Conservation (phyloP, 2,329 filamentous ascomycete species). For the Biscogniauxia mediterranea region DNA sequence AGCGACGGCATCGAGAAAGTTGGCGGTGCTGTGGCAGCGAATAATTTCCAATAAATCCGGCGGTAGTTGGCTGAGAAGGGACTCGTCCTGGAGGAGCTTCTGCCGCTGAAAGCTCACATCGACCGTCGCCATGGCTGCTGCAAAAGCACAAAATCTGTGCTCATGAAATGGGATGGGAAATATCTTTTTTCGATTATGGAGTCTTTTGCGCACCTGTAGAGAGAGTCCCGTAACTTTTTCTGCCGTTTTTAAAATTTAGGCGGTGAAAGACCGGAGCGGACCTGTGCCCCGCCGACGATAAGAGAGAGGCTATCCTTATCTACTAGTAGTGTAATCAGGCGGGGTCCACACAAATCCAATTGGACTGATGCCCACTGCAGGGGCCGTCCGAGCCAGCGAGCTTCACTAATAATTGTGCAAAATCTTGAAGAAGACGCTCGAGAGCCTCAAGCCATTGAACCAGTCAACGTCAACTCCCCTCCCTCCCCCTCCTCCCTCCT, state of each 20-base stretch:
- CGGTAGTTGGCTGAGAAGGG: slow-evolving; percentile 60
- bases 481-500: slow-evolving; percentile 10
- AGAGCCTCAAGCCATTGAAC: slow-evolving; percentile 18
- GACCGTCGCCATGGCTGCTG: slow-evolving; percentile 50
- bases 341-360: slow-evolving; percentile 8
- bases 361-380: slow-evolving; percentile 2
- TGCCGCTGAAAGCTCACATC: slow-evolving; percentile 54
- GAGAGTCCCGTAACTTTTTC: slow-evolving; percentile 22
- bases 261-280: slow-evolving; percentile 25
- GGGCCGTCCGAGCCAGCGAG: slow-evolving; percentile 11
- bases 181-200: slow-evolving; percentile 14
- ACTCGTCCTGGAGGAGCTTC: slow-evolving; percentile 55
- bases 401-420: slow-evolving; percentile 24
- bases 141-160: slow-evolving; percentile 21
- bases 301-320: too few relatives aligned
- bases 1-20: slow-evolving; percentile 70
- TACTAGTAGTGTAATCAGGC: background rate
- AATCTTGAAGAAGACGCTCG: slow-evolving; percentile 24
- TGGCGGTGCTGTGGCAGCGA: slow-evolving; percentile 58
- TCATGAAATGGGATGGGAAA: slow-evolving; percentile 12
- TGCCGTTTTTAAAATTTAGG: slow-evolving; percentile 28
- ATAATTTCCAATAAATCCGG: slow-evolving; percentile 68
- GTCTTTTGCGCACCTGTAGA: slow-evolving; percentile 14
- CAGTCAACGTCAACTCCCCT: slow-evolving; percentile 2
- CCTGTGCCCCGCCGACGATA: slow-evolving; percentile 1